Base-by-base conservation (phyloP, 2,329 filamentous ascomycete species). In the Alternaria longipes region DNA sequence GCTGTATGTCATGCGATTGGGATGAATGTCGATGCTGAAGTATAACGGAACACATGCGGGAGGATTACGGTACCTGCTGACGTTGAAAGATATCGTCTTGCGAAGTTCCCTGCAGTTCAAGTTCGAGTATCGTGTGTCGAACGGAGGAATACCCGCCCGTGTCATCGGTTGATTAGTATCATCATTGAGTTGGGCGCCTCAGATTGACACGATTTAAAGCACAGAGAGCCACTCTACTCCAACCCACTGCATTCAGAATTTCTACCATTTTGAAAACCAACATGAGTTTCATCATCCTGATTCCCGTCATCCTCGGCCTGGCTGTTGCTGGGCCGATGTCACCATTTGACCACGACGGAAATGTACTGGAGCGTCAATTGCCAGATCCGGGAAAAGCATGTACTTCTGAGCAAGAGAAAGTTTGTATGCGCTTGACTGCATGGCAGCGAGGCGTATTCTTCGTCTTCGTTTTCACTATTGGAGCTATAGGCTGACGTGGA, bases 1-100 rank as follows among this genome's bases (percentile, higher is more conserved):
- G 91, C 89, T 3, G 86, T 89, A 7, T 93, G 89, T 85, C 91
- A 84, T 80, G 84, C 85, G 16, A 74, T 75, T 22, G 78, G 76
- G 24, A 65, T 54, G 65, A 63, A 69, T 14, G 38, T 71, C 8
- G 49, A 67, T 9, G 59, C 34, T 12, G 7, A 30, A 18, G 12
- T 11, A 9, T 34, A 18, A 36, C 14, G n/a, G 24, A 22, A 36
- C 5, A 16, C 18, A 5, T 24, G 20, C 20, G 46, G 20, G 32
- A 16, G 18, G 3, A 12, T 22, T 20, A 8, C 8, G 20, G 6
- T 3, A 42, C 20, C 6, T 11, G 11, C 4, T 3, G 12, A 11
- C 40, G 20, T 14, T 8, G 5, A 16, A 14, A 24, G 40, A 9
- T 8, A 5, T 42, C 0, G 11, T 42, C 20, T 42, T 42, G 6